phyloP scores from a whole-genome alignment of 768 basidiomycete species.

The Leccinum ochraceum region DNA sequence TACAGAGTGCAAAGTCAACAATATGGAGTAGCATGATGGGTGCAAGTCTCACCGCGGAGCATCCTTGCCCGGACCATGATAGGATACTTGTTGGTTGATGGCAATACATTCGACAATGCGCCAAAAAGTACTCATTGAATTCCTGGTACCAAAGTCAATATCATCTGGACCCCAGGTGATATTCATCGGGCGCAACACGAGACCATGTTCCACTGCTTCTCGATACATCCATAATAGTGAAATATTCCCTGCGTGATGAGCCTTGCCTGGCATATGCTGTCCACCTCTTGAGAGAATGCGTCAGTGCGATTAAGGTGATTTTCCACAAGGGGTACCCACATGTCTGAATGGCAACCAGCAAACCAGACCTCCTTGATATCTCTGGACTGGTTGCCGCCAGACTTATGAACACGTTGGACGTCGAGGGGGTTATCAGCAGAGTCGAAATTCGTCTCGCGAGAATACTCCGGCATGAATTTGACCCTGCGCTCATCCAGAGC shows the following conservation, averaged over 20 bases:
- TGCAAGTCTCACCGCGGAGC: constrained; percentile 9
- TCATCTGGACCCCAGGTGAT: constrained; percentile 19
- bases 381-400: neutral
- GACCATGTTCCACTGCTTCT: neutral
- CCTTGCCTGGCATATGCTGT: constrained; percentile 8
- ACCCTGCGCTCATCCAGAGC: neutral
- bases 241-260: neutral
- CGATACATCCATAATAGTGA: neutral
- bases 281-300: constrained; percentile 9
- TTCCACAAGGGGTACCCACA: constrained; percentile 13
- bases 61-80: neutral
- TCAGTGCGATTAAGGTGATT: neutral
- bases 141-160: constrained; percentile 13
- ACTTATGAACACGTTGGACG: neutral
- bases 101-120: constrained; percentile 8
- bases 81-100: constrained; percentile 14
- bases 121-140: constrained; percentile 16
- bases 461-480: neutral
- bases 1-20: neutral
- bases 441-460: constrained; percentile 22
- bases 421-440: constrained; percentile 4
- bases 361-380: constrained; percentile 36
- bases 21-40: neutral
- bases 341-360: constrained; percentile 20
- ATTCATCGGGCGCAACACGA: constrained; percentile 16